Base-by-base conservation (phyloP, 495 filamentous ascomycete genomes). In the Neurospora sp. region DNA sequence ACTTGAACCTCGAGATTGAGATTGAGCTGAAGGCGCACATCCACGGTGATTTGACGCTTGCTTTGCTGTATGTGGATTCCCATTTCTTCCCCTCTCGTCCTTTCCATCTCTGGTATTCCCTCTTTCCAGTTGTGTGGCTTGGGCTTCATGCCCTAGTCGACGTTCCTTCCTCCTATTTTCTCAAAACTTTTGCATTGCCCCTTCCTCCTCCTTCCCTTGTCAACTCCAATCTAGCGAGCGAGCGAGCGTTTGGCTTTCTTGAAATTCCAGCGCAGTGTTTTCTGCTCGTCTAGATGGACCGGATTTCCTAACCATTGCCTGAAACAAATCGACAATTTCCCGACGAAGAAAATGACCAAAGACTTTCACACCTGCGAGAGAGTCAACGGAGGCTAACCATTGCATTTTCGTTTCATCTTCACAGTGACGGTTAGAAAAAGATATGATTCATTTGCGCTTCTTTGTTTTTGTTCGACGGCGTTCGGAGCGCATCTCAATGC, bases 21-120 rank as follows among this genome's bases (percentile, higher is more conserved):
- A 90, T 97, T 40, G 90, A 94, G 80, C 84, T 97, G 2, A 96
- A 96, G 88, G 94, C 94, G 23, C 92, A 93, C 84, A 96, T 97
- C 80, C 92, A 95, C 78, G 93, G 94, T 82, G 94, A 97, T 85
- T 84, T 97, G 78, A 96, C 93, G 46, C 79, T 97, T 71, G 91
- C 91, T 71, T 85, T 97, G 76, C 87, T 97, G 93, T 95, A 85
- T 84, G 92, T 83, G 18, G 11, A 31, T 72, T 69, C 18, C 70
- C 54, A 20, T 72, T 72, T 11, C 8, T 44, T 10, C 12, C 3
- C 14, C 42, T 27, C 20, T 23, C 18, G 18, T 20, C 3, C 18
- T 60, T 60, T 35, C n/a, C n/a, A n/a, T n/a, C 39, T 16, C 39
- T 37, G 9, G 16, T n/a, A 6, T 62, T 14, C 37, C 3, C 20